A percentile compares a stretch with the other conserved stretches of the same genome.
Evolutionary conservation across 345 rosid genomes (phyloP).

Genomic region (Barbarea vulgaris): DNA sequence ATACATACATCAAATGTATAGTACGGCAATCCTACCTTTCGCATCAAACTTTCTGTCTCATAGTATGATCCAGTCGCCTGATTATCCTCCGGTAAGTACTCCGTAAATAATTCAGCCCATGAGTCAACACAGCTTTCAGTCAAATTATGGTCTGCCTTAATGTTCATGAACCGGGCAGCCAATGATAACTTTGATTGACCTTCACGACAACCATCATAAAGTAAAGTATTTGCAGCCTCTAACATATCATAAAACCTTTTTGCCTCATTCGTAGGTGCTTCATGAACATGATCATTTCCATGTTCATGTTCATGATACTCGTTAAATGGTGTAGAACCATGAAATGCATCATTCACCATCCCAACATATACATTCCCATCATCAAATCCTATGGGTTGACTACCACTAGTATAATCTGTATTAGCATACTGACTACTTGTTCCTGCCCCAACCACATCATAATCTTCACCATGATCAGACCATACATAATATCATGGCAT

Average conservation of each 20-base stretch:
- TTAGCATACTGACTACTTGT: not conserved
- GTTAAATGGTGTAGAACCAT: not conserved
- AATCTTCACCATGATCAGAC: not conserved
- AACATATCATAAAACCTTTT: not conserved
- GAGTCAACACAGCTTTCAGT: not conserved
- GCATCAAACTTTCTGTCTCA: not conserved
- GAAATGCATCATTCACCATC: not conserved
- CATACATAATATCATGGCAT: not conserved
- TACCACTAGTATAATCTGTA: not conserved
- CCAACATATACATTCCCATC: not conserved
- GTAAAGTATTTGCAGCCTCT: not conserved
- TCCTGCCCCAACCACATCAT: not conserved
- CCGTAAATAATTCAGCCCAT: not conserved
- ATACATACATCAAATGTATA: not conserved
- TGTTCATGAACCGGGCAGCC: too few relatives aligned
- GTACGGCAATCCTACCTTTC: not conserved
- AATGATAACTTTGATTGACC: too few relatives aligned
- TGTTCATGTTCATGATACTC: not conserved
- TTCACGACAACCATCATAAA: not conserved
- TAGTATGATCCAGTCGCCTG: not conserved
- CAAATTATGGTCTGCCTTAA: too few relatives aligned
- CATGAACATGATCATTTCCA: not conserved
- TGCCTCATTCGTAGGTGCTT: not conserved
- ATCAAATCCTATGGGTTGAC: too few relatives aligned
- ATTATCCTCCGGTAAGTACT: not conserved